phyloP scores from a whole-genome alignment of 2,329 filamentous ascomycete species.

The Botrytis elliptica region DNA sequence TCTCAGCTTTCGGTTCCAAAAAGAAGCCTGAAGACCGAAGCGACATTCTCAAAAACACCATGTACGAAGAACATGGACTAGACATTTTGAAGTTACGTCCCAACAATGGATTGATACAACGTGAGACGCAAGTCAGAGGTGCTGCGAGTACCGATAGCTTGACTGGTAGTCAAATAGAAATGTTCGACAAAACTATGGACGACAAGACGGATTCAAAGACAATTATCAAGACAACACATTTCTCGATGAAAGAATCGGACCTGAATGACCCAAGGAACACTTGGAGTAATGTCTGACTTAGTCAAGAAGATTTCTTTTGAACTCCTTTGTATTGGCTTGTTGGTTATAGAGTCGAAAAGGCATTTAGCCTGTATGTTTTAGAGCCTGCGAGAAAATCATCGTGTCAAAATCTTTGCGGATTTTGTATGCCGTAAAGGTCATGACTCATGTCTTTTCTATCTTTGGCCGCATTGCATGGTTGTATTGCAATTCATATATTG shows the following conservation, averaged over 20 bases:
- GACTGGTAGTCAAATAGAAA: background rate
- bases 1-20: background rate
- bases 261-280: background rate
- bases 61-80: background rate
- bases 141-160: slow-evolving; percentile 7
- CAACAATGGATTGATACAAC: background rate
- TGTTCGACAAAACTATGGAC: background rate
- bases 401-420: background rate
- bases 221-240: slow-evolving; percentile 3
- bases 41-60: background rate
- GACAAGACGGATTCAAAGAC: background rate
- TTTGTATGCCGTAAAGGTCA: background rate
- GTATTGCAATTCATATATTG: background rate
- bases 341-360: background rate
- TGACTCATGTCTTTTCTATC: background rate
- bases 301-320: background rate
- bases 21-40: background rate
- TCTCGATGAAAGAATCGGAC: slow-evolving; percentile 5
- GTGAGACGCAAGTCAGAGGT: slow-evolving; percentile 4
- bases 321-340: background rate
- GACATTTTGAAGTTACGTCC: slow-evolving; percentile 3
- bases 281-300: slow-evolving; percentile 17
- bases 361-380: background rate
- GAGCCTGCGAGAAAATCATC: background rate
- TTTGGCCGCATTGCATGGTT: background rate